A percentile compares a stretch with the other conserved stretches of the same genome.
phyloP scores from a whole-genome alignment of 108 stramenopile genomes.

The Cyclotella cryptica region DNA sequence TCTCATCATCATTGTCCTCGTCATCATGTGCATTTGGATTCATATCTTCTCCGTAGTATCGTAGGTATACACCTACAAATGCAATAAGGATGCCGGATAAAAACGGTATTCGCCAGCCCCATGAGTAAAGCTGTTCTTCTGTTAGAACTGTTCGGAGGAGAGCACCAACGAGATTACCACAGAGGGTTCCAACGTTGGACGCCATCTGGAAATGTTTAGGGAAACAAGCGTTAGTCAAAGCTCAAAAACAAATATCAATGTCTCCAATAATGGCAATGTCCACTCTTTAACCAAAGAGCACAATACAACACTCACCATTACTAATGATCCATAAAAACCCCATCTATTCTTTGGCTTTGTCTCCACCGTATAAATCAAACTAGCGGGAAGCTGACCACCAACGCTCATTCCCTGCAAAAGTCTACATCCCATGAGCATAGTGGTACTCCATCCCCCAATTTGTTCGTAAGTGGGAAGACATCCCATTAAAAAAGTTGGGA shows the following conservation, averaged over 20 bases:
- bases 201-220: slow-evolving; percentile 12
- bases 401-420: slow-evolving; percentile 90
- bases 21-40: slow-evolving; percentile 55
- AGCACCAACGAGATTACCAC: slow-evolving; percentile 67
- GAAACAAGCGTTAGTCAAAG: not conserved
- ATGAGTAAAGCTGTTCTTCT: slow-evolving; percentile 59
- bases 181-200: slow-evolving; percentile 66
- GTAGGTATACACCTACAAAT: slow-evolving; percentile 59
- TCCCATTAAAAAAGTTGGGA: slow-evolving; percentile 88
- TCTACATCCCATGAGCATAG: slow-evolving; percentile 70
- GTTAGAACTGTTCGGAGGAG: slow-evolving; percentile 60
- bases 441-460: slow-evolving; percentile 68
- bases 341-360: slow-evolving; percentile 47
- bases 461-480: slow-evolving; percentile 78
- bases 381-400: slow-evolving; percentile 85
- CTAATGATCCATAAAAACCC: slow-evolving; percentile 73
- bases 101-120: slow-evolving; percentile 82
- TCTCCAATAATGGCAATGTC: not conserved
- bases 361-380: slow-evolving; percentile 79
- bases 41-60: slow-evolving; percentile 54
- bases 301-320: slow-evolving; percentile 43
- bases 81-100: slow-evolving; percentile 73
- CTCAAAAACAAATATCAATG: too few species aligned
- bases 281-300: not conserved
- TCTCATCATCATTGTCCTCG: slow-evolving; percentile 34